A percentile compares a stretch with the other conserved stretches of the same genome.
Conservation (phyloP, 805 yeast species). For the Pichia californica region DNA sequence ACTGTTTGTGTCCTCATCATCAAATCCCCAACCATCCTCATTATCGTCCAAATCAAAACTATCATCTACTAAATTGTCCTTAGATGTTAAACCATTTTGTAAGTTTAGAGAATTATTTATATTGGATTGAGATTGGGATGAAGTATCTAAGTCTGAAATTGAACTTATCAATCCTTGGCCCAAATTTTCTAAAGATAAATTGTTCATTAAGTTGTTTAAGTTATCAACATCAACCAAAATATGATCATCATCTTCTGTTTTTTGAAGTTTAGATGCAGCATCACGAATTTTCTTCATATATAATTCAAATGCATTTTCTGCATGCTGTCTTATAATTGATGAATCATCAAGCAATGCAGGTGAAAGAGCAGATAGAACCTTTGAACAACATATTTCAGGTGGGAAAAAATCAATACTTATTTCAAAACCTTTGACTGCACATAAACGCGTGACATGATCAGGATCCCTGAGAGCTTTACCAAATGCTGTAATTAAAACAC, state of each 20-base stretch:
- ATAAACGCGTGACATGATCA: slow-evolving; percentile 64
- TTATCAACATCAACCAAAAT: slow-evolving; percentile 17
- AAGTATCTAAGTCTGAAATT: slow-evolving; percentile 2
- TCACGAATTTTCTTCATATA: slow-evolving; percentile 49
- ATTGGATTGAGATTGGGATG: slow-evolving; percentile 4
- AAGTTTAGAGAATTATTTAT: neutral
- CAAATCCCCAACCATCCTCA: slow-evolving; percentile 30
- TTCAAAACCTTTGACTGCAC: slow-evolving; percentile 70
- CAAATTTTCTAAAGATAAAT: slow-evolving; percentile 20
- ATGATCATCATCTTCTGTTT: slow-evolving; percentile 23
- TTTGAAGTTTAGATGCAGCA: slow-evolving; percentile 35
- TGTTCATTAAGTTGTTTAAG: slow-evolving; percentile 12
- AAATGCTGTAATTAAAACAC: slow-evolving; percentile 81
- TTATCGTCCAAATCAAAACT: slow-evolving; percentile 17
- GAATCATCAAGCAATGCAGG: slow-evolving; percentile 77
- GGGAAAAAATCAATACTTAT: slow-evolving; percentile 58
- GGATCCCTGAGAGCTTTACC: slow-evolving; percentile 78
- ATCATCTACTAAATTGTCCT: slow-evolving; percentile 11
- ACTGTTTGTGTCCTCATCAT: slow-evolving; percentile 13
- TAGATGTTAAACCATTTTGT: neutral
- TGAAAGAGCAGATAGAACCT: slow-evolving; percentile 77
- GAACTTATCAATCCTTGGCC: slow-evolving; percentile 12
- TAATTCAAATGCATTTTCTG: slow-evolving; percentile 57
- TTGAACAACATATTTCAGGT: slow-evolving; percentile 70
- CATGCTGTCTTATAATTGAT: slow-evolving; percentile 61